Base-by-base conservation (phyloP, 2,329 filamentous ascomycete species). In the Diaporthe vexans region DNA sequence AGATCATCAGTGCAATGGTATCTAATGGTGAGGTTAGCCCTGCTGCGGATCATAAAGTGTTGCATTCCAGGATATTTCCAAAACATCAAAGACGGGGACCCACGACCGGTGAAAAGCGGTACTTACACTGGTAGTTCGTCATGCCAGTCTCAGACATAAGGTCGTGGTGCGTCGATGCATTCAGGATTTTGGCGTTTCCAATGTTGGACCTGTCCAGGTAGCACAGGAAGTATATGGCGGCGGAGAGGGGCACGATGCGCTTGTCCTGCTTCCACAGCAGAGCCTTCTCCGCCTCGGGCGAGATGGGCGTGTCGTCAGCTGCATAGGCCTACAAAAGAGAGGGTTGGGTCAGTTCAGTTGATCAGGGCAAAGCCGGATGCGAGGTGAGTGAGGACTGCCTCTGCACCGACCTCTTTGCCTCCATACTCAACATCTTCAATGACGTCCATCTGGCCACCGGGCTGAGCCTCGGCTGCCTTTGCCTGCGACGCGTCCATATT, bases 171-270 rank as follows among this genome's bases (percentile, higher is more conserved):
- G 87, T 88, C 10, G 88, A 86, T 26, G 86, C 82, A 78, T 93
- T 92, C 75, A 93, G 84, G 19, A 92, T 89, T 82, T 90, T 91
- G 56, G 91, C 90, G 80, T 92, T 92, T 76, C 90, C 90, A 70
- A 93, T 92, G 80, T 90, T 90, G 21, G 86, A 87, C 19, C 87
- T 82, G 78, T 91, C 89, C n/a, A 91, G 82, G 76, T 89, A 90
- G 78, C 87, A 89, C 19, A 91, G 83, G 21, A 91, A 83, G 78
- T 90, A 90, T 40, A 90, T 88, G 43, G 81, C 81, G 19, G 88
- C 87, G 24, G 85, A 86, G n/a, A 90, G 79, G 0, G 89, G 88
- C 15, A 91, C 81, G 72, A 91, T 88, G 61, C 87, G 85, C 71
- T 85, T 76, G 78, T 91, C 89, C 77, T 89, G 87, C 73, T 84